A percentile compares a stretch with the other conserved stretches of the same genome.
phyloP scores from a whole-genome alignment of 495 filamentous ascomycete genomes.

The Monascus purpureus region DNA sequence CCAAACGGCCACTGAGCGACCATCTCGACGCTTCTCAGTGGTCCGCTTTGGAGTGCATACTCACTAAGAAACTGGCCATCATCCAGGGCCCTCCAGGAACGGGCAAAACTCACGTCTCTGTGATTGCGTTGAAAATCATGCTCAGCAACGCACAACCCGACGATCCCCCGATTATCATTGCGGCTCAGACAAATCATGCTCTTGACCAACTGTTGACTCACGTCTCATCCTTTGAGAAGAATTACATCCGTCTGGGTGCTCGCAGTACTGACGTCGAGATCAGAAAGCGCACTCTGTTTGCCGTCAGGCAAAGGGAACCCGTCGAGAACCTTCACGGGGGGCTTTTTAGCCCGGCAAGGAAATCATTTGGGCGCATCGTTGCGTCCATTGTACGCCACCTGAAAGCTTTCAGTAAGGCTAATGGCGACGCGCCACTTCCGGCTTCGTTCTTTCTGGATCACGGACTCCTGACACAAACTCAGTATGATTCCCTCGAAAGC shows the following conservation, averaged over 20 bases:
- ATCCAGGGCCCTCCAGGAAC: slow-evolving; percentile 89
- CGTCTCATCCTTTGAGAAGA: slow-evolving; percentile 46
- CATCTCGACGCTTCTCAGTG: slow-evolving; percentile 58
- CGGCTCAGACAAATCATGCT: slow-evolving; percentile 89
- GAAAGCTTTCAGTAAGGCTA: slow-evolving; percentile 24
- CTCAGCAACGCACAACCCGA: slow-evolving; percentile 43
- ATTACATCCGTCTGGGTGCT: slow-evolving; percentile 68
- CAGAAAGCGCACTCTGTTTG: slow-evolving; percentile 54
- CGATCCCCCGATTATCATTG: slow-evolving; percentile 61
- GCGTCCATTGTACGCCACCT: slow-evolving; percentile 34
- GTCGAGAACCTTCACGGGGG: slow-evolving; percentile 17
- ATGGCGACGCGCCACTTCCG: slow-evolving; percentile 8
- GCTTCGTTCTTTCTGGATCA: slow-evolving; percentile 26
- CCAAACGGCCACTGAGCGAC: slow-evolving; percentile 22
- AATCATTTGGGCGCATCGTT: slow-evolving; percentile 28
- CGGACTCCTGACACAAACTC: slow-evolving; percentile 44
- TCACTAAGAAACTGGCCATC: slow-evolving; percentile 62
- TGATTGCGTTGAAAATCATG: slow-evolving; percentile 54
- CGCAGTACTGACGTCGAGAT: slow-evolving; percentile 50
- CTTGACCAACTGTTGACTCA: slow-evolving; percentile 70
- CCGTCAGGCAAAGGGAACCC: slow-evolving; percentile 30
- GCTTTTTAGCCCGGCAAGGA: slow-evolving; percentile 14
- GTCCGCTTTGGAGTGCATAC: slow-evolving; percentile 49
- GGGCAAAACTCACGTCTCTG: slow-evolving; percentile 71
- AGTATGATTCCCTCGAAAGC: slow-evolving; percentile 46